Conservation (phyloP, 2,329 filamentous ascomycete species). For the Penicillium sp. region DNA sequence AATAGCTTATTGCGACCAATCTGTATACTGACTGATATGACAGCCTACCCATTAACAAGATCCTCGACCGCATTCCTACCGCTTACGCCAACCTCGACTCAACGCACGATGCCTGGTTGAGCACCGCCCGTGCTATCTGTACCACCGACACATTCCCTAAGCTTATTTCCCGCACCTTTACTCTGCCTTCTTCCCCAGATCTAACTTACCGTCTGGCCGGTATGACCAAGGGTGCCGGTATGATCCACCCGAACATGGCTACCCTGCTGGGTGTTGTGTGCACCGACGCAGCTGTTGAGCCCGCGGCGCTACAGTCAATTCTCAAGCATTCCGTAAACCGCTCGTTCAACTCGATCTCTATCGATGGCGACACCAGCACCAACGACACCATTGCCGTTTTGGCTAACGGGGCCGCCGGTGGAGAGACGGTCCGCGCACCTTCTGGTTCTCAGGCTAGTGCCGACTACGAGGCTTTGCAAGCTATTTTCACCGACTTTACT, state of each 20-base stretch:
- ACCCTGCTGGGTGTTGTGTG: slow-evolving; percentile 88
- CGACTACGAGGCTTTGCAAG: slow-evolving; percentile 70
- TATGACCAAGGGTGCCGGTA: slow-evolving; percentile 96
- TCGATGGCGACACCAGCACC: slow-evolving; percentile 95
- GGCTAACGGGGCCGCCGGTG: slow-evolving; percentile 91
- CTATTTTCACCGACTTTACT: slow-evolving; percentile 72
- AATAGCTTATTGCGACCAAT: background rate
- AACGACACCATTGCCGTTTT: slow-evolving; percentile 94
- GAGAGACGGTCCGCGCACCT: slow-evolving; percentile 56
- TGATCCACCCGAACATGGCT: slow-evolving; percentile 99
- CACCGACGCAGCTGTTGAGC: slow-evolving; percentile 80
- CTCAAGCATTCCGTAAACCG: slow-evolving; percentile 73
- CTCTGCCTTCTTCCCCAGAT: slow-evolving; percentile 72
- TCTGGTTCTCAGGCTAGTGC: slow-evolving; percentile 37
- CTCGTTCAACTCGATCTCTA: slow-evolving; percentile 95
- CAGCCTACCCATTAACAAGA: slow-evolving; percentile 86
- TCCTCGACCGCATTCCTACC: slow-evolving; percentile 74
- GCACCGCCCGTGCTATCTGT: slow-evolving; percentile 85
- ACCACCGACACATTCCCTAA: slow-evolving; percentile 99
- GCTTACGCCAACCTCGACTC: slow-evolving; percentile 69
- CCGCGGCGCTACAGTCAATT: slow-evolving; percentile 64
- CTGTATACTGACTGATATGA: slow-evolving; percentile 3
- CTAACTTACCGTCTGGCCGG: slow-evolving; percentile 82
- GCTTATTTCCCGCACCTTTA: slow-evolving; percentile 80
- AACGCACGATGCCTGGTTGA: slow-evolving; percentile 82